Evolutionary conservation across 768 basidiomycete genomes (phyloP).

Genomic region (Collybia mongolica): DNA sequence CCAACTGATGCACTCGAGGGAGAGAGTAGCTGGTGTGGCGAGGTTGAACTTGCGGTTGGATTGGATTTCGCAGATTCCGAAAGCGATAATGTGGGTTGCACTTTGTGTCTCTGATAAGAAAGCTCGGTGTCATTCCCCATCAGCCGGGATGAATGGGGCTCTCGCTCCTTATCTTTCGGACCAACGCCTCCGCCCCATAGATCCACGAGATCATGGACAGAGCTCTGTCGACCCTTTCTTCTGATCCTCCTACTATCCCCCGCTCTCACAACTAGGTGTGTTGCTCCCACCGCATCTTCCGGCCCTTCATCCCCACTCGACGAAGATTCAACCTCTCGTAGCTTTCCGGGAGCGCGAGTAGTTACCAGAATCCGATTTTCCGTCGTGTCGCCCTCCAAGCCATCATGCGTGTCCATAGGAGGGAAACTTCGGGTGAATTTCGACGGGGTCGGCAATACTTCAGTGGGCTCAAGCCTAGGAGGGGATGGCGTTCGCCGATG

Average conservation of each 20-base stretch:
- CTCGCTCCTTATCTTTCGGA: slow-evolving; percentile 41
- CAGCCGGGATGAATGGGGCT: slow-evolving; percentile 11
- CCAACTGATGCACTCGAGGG: not conserved
- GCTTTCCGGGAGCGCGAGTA: slow-evolving; percentile 17
- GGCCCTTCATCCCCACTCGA: slow-evolving; percentile 64
- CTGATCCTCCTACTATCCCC: slow-evolving; percentile 36
- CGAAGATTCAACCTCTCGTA: slow-evolving; percentile 37
- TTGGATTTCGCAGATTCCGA: slow-evolving; percentile 2
- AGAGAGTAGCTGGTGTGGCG: slow-evolving; percentile 11
- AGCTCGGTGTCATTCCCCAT: not conserved
- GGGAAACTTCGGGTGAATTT: slow-evolving; percentile 36
- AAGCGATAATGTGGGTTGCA: not conserved
- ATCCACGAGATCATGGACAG: slow-evolving; percentile 82
- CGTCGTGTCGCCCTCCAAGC: slow-evolving; percentile 20
- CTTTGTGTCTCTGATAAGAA: slow-evolving; percentile 4
- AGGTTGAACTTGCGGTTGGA: not conserved
- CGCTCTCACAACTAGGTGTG: slow-evolving; percentile 19
- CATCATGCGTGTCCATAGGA: slow-evolving; percentile 26
- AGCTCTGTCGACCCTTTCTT: slow-evolving; percentile 61
- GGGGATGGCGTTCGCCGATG: slow-evolving; percentile 12
- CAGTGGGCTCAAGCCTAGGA: slow-evolving; percentile 10
- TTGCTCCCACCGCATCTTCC: slow-evolving; percentile 37
- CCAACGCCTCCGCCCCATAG: slow-evolving; percentile 63
- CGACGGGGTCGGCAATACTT: slow-evolving; percentile 35
- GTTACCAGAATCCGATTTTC: slow-evolving; percentile 51